Evolutionary conservation across 371 early-diverging fungal genomes (phyloP), one percentile per base, ranked within the genome.

Genomic region (Cokeromyces recurvatus): DNA sequence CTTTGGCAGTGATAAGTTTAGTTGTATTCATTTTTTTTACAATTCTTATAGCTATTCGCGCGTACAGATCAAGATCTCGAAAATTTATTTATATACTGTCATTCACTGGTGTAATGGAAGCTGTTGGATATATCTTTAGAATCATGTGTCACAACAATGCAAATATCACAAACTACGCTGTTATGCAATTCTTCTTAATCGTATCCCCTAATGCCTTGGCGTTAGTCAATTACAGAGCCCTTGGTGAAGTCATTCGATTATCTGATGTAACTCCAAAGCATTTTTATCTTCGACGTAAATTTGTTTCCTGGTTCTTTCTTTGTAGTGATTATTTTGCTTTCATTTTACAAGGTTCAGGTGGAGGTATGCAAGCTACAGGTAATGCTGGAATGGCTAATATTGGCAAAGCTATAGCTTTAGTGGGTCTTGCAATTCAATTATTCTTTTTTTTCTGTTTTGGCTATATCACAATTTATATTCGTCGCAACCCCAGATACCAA

Each of bases 91-190:
- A 27, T 11, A 27, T 27, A 7, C 29, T 68, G 29, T 29, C 56
- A 6, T 37, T 32, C 4, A 68, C 68, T 3, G 62, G 68, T 15
- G 19, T 62, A 11, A 36, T 49, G 29, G 67, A 66, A 27, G 45
- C 58, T 3, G n/a, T 58, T 1, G 68, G 67, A 2, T 68, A 66
- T 39, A 38, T 45, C 2, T 24, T 62, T 37, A 58, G 68, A 20
- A 37, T 38, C 0, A 17, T 58, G 1, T 62, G 62, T 24, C 43
- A 46, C 32, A 41, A 58, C 27, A 22, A 32, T 2, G 20, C 20
- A 15, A 39, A 8, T 12, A 25, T 27, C 15, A 8, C 9, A 14
- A 17, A n/a, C 11, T 51, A 35, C 14, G 20, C 29, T 14, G 22
- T 19, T 12, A 43, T 48, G 32, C 21, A 34, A 3, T 29, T 54